Base-by-base conservation (phyloP, 441 rosid genomes). In the Breynia disticha region DNA sequence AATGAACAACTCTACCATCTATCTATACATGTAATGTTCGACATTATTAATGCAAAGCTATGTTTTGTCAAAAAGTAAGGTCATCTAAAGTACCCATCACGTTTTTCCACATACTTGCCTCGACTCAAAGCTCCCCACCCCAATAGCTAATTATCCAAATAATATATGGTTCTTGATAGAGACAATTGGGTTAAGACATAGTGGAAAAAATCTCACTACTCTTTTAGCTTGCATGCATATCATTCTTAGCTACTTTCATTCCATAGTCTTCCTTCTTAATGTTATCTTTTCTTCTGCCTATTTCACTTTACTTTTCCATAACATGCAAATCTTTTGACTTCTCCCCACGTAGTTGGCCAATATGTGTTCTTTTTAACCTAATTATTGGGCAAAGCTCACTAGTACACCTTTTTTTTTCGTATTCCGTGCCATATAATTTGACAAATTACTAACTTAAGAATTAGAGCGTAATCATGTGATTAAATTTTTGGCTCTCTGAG, bases 41-140 rank as follows among this genome's bases (percentile, higher is more conserved):
- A 67, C 68, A 70, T n/a, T n/a, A 60, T 65, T 58, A 46, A 52
- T 54, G 20, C 62, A 46, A 37, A 28, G 39, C 16, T 21, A 18
- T n/a, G 19, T 48, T 55, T 69, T 62, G 72, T 67, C 77, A 72
- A 76, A 66, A 55, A 15, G 13, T 46, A 49, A 35, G 56, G 58
- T 52, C 52, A 48, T 50, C 55, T 35, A 55, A 56, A 35, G 15
- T 39, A 52, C 20, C 22, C 20, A 18, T 16, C 21, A 13, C 17
- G 12, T 11, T 61, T n/a, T 66, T 66, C 56, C 60, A 32, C 37
- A 21, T 65, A 39, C 52, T 55, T 60, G 56, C 63, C 74, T 67
- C 41, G 71, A 70, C 65, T 56, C 57, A 41, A 50, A 43, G 54
- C 54, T 55, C 55, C 57, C 52, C 47, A 47, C 46, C 55, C 57